Evolutionary conservation across 345 rosid species (phyloP).

Genomic region (Diplotaxis tenuifolia): DNA sequence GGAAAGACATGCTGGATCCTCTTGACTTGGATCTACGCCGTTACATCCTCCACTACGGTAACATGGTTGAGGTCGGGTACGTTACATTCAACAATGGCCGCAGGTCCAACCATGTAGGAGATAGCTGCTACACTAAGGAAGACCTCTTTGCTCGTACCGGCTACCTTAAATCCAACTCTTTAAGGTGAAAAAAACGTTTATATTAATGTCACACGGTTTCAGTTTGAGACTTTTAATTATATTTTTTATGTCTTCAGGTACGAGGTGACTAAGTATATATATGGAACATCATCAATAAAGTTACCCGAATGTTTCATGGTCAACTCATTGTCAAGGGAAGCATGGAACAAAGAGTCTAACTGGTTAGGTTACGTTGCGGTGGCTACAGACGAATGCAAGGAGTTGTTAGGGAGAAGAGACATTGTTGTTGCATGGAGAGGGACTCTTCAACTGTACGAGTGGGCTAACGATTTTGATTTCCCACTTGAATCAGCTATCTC

Average conservation of each 20-base stretch:
- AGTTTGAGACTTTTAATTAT: neutral
- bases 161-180: constrained; percentile 39
- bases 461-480: constrained; percentile 35
- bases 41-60: constrained; percentile 47
- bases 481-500: constrained; percentile 38
- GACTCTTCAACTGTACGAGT: constrained; percentile 38
- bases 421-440: constrained; percentile 57
- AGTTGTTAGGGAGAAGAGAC: constrained; percentile 49
- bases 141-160: constrained; percentile 43
- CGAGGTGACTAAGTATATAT: constrained; percentile 41
- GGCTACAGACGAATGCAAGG: constrained; percentile 48
- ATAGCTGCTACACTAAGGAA: constrained; percentile 33
- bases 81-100: constrained; percentile 37
- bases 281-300: constrained; percentile 43
- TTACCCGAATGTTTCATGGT: constrained; percentile 41
- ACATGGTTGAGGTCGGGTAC: constrained; percentile 39
- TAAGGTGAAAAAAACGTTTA: constrained; percentile 20
- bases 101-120: constrained; percentile 31
- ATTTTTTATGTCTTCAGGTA: constrained; percentile 31
- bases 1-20: constrained; percentile 46
- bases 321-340: constrained; percentile 36
- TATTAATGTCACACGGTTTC: neutral
- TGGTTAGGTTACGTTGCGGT: constrained; percentile 52
- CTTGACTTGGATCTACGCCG: constrained; percentile 49
- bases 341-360: constrained; percentile 40